Base-by-base conservation (phyloP, 176 grass and related monocot genomes). In the Musa itinerans region DNA sequence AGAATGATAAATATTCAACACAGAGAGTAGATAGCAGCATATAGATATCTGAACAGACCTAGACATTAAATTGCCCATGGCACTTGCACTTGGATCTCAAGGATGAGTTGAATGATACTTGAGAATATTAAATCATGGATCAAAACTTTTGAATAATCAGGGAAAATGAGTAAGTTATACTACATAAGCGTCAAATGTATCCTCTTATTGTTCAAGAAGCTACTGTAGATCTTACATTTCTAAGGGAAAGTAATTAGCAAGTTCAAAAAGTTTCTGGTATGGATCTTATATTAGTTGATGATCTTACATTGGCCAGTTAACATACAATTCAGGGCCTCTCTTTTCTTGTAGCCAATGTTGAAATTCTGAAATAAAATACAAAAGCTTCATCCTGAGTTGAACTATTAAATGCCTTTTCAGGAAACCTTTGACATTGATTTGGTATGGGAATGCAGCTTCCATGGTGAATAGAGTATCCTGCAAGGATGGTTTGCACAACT, bases 381-480 rank as follows among this genome's bases (percentile, higher is more conserved):
- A 26, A 73, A 80, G 9, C 59, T 48, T 53, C 25, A 63, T 63
- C 75, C 80, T 87, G 81, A 87, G 69, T 79, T 79, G 71, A 83
- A 82, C 34, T 80, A 86, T 80, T 78, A 53, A 92, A 89, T 89
- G 68, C 67, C 24, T 62, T 91, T 81, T 86, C 88, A 91, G 90
- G 78, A 99, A 68, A 89, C 76, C 82, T 88, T 98, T 98, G 88
- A 98, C 81, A 82, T 83, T 93, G 76, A 85, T 98, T 98, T 98
- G 65, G 52, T 91, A 61, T 98, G 86, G 88, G 88, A 87, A 89
- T 98, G 94, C 90, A 98, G 95, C 95, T 98, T 91, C 90, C 71
- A 98, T 98, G 95, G 95, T 82, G 84, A 94, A 99, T 87, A 90
- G 65, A 75, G 79, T 99, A 74, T 99, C 87, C 80, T 99, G 88